A percentile compares a stretch with the other conserved stretches of the same genome.
These are phyloP conservation scores for Xylaria venustula DNA, from an alignment of 495 filamentous ascomycete species.

Conservation along the genomic window DNA sequence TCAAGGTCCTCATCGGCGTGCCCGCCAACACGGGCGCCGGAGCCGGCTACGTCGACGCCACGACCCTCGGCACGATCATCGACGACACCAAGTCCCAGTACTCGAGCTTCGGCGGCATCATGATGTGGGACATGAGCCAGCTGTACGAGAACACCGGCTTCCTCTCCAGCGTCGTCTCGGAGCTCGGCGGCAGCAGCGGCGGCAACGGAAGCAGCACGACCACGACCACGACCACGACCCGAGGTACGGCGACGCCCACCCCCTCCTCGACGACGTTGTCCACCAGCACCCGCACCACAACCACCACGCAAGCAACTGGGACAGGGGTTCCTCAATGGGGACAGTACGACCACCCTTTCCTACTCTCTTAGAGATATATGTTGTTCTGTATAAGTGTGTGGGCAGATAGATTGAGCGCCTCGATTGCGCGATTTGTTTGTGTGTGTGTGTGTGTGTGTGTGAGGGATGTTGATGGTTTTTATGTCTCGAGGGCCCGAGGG, in stretches of 20 bases:
- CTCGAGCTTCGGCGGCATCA: slow-evolving; percentile 64
- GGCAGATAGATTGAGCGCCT: too few relatives aligned
- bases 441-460: too few relatives aligned
- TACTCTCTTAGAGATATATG: background rate
- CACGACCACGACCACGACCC: slow-evolving; percentile 14
- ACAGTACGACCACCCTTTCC: slow-evolving; percentile 23
- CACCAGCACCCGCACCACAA: slow-evolving; percentile 5
- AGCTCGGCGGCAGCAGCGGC: slow-evolving; percentile 21
- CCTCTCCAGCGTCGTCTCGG: slow-evolving; percentile 40
- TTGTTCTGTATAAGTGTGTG: too few relatives aligned
- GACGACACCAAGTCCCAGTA: slow-evolving; percentile 48
- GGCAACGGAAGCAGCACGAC: slow-evolving; percentile 15
- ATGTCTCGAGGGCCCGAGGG: too few relatives aligned
- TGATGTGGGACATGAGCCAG: slow-evolving; percentile 71
- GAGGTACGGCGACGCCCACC: slow-evolving; percentile 12
- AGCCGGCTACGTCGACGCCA: slow-evolving; percentile 54
- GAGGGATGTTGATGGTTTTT: too few relatives aligned
- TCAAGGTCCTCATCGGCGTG: slow-evolving; percentile 66
- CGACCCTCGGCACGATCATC: slow-evolving; percentile 47
- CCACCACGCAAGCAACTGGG: background rate
- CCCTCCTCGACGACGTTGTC: slow-evolving; percentile 12
- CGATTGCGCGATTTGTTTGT: too few relatives aligned
- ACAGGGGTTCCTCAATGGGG: slow-evolving; percentile 36
- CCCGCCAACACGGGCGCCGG: slow-evolving; percentile 62
- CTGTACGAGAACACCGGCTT: slow-evolving; percentile 60